Base-by-base conservation (phyloP, 75 land plant species). In the Isoetes taiwanensis region DNA sequence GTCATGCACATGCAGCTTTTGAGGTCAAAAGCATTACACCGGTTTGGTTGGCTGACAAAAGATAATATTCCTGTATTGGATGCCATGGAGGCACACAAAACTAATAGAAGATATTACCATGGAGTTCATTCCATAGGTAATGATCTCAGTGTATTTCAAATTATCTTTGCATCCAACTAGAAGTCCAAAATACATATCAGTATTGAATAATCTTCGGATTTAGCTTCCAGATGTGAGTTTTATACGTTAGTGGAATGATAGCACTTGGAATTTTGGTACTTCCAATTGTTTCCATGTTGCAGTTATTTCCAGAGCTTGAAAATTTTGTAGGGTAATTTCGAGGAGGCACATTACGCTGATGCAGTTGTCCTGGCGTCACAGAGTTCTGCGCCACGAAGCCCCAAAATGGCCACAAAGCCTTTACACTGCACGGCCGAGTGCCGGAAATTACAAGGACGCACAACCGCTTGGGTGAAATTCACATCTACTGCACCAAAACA, bases 11-110 rank as follows among this genome's bases (percentile, higher is more conserved):
- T 42, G 86, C 91, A 8, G 79, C 75, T 34, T 46, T 89, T 31
- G 96, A 89, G 76, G 96, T 89, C 54, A 89, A 85, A 65, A 77
- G 96, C 19, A 66, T 82, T n/a, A 24, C 90, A 89, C 57, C 96
- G 85, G 57, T 85, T 89, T 63, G 83, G 80, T 30, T 89, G 91
- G 91, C 66, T 89, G 71, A 89, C 86, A 17, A 79, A 84, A 53
- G 96, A 85, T 53, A 87, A 85, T 61, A 83, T 85, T 28, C 93
- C 93, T 21, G 84, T 86, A 10, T 76, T 90, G 64, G 94, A 90
- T 59, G 97, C 87, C 35, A 58, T 90, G 46, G 96, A 90, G 53
- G 82, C 31, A 56, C 77, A 83, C 35, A 53, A 66, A 38, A 80
- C 72, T 23, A 72, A 82, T 31, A 58, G 78, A 52, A 74, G 68